Evolutionary conservation across 1,284 basidiomycete species (phyloP), one percentile per base, ranked within the genome.

Genomic region (Ustanciosporium gigantosporum): DNA sequence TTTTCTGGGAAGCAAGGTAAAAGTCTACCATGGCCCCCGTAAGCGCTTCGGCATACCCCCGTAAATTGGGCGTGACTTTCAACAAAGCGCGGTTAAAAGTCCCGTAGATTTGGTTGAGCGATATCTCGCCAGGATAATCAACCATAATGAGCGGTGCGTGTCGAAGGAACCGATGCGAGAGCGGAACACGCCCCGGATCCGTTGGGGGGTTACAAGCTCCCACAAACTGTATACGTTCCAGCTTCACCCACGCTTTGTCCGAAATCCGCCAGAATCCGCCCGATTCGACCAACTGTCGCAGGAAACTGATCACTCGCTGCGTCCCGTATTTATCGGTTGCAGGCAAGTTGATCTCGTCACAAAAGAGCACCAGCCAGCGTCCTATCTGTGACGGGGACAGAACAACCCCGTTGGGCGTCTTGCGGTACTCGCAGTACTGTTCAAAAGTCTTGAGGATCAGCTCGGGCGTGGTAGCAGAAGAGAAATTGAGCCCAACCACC

Each of bases 131-230:
- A 8, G 95, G 95, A 79, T 99, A 98, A 78, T 98, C 95, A 46
- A 99, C 95, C 94, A 98, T 97, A 76, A 99, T 86, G n/a, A 99
- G 83, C 0, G 95, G 95, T 0, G 94, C 93, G 79, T 99, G 96
- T 8, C 95, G 88, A 53, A 98, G 83, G 86, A 98, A 98, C 59
- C 95, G 87, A 78, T 95, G 92, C 57, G 86, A 93, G 49, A 99
- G 87, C 25, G 94, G 91, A n/a, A 98, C 93, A 79, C 95, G 91
- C 45, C 95, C 95, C 32, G 95, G 93, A 81, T 99, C 95, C n/a
- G 95, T 99, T 0, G 95, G 96, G 19, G 95, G 95, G 76, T 99
- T 99, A 81, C 95, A 99, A 36, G 95, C 95, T 25, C 95, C 95
- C 31, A 99, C 96, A 74, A 99, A 97, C 79, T 99, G 95, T 59